Conservation (phyloP, 176 grass and related monocot species). For the Aegilops speltoides region DNA sequence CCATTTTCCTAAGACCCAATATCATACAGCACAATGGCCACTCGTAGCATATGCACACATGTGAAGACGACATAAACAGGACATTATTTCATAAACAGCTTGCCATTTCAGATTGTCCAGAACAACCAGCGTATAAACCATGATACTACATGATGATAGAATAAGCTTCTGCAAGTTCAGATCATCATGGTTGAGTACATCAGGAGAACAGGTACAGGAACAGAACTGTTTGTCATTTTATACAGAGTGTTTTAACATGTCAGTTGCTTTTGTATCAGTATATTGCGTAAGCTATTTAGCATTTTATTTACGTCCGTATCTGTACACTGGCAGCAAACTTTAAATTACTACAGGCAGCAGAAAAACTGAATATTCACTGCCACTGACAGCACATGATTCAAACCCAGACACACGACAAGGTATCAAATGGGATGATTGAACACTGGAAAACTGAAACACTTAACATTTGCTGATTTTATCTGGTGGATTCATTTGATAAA, state of each 20-base stretch:
- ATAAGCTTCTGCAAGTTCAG: not conserved
- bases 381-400: not conserved
- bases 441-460: not conserved
- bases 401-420: not conserved
- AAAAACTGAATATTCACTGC: not conserved
- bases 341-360: slow-evolving; percentile 18
- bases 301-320: not conserved
- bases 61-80: not conserved
- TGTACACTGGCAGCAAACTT: not conserved
- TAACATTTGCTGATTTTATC: not conserved
- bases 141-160: not conserved
- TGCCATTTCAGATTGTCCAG: not conserved
- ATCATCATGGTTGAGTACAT: not conserved
- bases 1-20: not conserved
- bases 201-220: not conserved
- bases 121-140: not conserved
- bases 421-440: not conserved
- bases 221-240: not conserved
- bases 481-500: not conserved
- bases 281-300: not conserved
- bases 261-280: not conserved
- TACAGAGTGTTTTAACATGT: not conserved
- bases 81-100: not conserved
- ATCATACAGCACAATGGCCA: not conserved
- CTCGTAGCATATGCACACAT: not conserved